Percentiles rank a stretch among this genome's conserved stretches.
These are phyloP conservation scores for Huntiella bhutanensis DNA, from an alignment of 2,329 filamentous ascomycete species.

Conservation along the genomic window DNA sequence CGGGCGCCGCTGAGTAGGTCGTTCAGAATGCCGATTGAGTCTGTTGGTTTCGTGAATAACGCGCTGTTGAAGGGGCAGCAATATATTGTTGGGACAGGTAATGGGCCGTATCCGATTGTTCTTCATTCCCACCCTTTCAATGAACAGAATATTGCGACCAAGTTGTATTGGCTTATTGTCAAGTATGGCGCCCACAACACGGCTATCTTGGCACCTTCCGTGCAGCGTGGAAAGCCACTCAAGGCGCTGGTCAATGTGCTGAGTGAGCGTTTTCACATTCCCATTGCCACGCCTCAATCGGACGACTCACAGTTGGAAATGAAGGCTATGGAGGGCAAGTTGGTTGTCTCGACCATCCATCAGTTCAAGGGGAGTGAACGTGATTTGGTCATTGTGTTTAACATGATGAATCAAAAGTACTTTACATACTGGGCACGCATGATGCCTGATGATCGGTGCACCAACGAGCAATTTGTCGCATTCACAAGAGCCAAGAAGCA, in stretches of 20 bases:
- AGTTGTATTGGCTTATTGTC: constrained; percentile 13
- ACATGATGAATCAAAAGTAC: constrained; percentile 14
- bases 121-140: constrained; percentile 13
- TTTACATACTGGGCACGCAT: constrained; percentile 15
- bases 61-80: constrained; percentile 15
- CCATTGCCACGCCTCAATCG: constrained; percentile 14
- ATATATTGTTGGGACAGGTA: constrained; percentile 17
- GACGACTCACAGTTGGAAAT: constrained; percentile 16
- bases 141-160: constrained; percentile 9
- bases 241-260: constrained; percentile 1
- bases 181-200: constrained; percentile 13
- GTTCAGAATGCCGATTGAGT: constrained; percentile 16
- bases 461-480: constrained; percentile 17
- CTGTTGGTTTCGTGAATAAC: constrained; percentile 16
- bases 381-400: constrained; percentile 16
- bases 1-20: constrained; percentile 14
- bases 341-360: constrained; percentile 18
- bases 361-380: constrained; percentile 20
- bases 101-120: constrained; percentile 16
- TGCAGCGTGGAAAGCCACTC: neutral
- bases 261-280: constrained; percentile 11
- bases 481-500: constrained; percentile 17
- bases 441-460: constrained; percentile 16
- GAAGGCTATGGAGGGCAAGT: constrained; percentile 15
- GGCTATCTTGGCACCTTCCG: constrained; percentile 5